phyloP scores from a whole-genome alignment of 1,139 yeast species.

The Candida neerlandica region DNA sequence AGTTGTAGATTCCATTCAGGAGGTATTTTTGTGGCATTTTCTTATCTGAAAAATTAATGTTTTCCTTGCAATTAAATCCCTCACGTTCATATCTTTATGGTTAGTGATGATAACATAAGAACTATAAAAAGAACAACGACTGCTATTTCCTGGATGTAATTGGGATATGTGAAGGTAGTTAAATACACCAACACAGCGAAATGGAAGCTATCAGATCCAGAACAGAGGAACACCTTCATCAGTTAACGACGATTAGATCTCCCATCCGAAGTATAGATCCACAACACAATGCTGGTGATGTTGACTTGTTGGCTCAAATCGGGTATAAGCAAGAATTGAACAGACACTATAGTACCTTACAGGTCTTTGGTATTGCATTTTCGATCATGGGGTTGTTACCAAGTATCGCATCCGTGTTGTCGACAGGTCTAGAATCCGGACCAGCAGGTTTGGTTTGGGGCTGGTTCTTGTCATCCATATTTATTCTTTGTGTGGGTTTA shows the following conservation, averaged over 20 bases:
- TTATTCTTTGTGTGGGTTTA: conserved; percentile 58
- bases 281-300: conserved; percentile 36
- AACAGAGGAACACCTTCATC: conserved; percentile 25
- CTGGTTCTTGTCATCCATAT: conserved; percentile 64
- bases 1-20: not conserved
- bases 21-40: not conserved
- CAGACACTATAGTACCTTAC: conserved; percentile 49
- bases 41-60: conserved; percentile 1
- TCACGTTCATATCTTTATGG: not conserved
- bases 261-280: conserved; percentile 32
- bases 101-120: not conserved
- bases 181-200: not conserved
- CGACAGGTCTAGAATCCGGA: conserved; percentile 43
- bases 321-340: conserved; percentile 56
- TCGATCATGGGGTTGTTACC: conserved; percentile 57
- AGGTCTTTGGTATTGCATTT: conserved; percentile 56
- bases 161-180: too few species aligned
- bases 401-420: conserved; percentile 42
- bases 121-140: not conserved
- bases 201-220: conserved; percentile 20
- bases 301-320: conserved; percentile 52
- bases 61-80: not conserved
- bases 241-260: conserved; percentile 26
- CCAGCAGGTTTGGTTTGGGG: conserved; percentile 64
- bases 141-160: too few species aligned